Evolutionary conservation across 768 basidiomycete genomes (phyloP), one percentile per base, ranked within the genome.

Genomic region (Clathrus columnatus): DNA sequence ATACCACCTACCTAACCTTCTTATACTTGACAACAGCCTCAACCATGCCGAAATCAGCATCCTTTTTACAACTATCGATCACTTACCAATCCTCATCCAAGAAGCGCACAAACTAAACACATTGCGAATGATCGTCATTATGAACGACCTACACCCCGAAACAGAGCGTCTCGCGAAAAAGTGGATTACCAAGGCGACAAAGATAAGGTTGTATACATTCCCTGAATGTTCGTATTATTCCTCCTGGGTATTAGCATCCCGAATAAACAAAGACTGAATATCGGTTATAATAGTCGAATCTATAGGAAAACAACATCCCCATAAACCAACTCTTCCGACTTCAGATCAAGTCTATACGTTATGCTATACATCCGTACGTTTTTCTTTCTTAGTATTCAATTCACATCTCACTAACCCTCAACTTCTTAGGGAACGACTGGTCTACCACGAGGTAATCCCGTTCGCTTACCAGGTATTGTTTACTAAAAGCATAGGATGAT

Each of bases 361-460:
- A 55, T 93, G 91, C 64, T 98, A 98, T 66, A 98, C 94, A 32
- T 94, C 91, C 42, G 93, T 91, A 62, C 64, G 87, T 70, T 10
- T 6, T 57, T 36, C 4, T 11, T 8, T n/a, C n/a, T n/a, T n/a
- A n/a, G n/a, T n/a, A n/a, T 11, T 36, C 36, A 36, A 4, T 11
- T 36, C 2, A 36, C 4, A 3, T 36, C 10, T 36, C 36, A n/a
- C n/a, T 36, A 2, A 36, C n/a, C 3, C n/a, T 28, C 47, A 20
- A 27, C 10, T 54, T 29, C 46, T 26, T 60, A 90, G 86, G 89
- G 89, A 44, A 91, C 89, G 0, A 91, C 89, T 1, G n/a, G n/a
- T n/a, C 76, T 79, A 56, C 89, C 89, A 5, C 95, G 94, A 82
- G 91, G 91, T n/a, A n/a, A n/a, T n/a, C n/a, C n/a, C 61, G 92